phyloP scores from a whole-genome alignment of 352 stramenopile species.

The Pythium phragmiticola region DNA sequence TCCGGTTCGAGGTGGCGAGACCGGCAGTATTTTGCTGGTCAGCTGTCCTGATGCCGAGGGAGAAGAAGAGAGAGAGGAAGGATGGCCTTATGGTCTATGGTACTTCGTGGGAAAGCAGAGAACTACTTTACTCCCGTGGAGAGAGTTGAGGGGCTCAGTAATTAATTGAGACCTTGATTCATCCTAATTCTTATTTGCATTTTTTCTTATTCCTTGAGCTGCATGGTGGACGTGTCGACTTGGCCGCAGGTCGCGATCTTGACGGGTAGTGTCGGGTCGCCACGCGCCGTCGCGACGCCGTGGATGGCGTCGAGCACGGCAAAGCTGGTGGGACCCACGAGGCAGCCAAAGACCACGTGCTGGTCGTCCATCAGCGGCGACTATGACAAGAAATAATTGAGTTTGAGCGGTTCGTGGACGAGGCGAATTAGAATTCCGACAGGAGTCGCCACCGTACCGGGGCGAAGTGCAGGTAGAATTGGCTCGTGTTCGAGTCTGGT shows the following conservation, averaged over 20 bases:
- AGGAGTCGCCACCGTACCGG: conserved; percentile 28
- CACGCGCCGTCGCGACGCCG: conserved; percentile 42
- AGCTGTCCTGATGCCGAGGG: too few species aligned
- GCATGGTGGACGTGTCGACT: conserved; percentile 29
- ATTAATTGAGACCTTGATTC: conserved; percentile 1
- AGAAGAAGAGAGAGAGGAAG: neutral
- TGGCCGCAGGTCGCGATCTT: conserved; percentile 49
- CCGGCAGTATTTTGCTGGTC: neutral
- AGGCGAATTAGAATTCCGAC: neutral
- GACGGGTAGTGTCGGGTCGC: conserved; percentile 47
- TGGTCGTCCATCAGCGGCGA: conserved; percentile 66
- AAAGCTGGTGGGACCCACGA: conserved; percentile 54
- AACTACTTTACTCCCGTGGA: neutral
- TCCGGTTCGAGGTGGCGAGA: too few species aligned
- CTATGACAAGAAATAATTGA: conserved; percentile 25
- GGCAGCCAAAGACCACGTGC: conserved; percentile 79
- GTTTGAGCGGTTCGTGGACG: neutral
- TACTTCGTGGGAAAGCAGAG: neutral
- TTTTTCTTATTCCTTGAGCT: conserved; percentile 7
- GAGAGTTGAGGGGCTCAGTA: neutral
- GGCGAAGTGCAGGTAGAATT: conserved; percentile 93
- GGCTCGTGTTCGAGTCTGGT: conserved; percentile 93
- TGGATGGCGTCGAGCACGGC: conserved; percentile 48
- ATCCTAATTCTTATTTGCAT: conserved; percentile 2
- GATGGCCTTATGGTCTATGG: neutral